Base-by-base conservation (phyloP, 2,329 filamentous ascomycete species). In the Esteya vermicola region DNA sequence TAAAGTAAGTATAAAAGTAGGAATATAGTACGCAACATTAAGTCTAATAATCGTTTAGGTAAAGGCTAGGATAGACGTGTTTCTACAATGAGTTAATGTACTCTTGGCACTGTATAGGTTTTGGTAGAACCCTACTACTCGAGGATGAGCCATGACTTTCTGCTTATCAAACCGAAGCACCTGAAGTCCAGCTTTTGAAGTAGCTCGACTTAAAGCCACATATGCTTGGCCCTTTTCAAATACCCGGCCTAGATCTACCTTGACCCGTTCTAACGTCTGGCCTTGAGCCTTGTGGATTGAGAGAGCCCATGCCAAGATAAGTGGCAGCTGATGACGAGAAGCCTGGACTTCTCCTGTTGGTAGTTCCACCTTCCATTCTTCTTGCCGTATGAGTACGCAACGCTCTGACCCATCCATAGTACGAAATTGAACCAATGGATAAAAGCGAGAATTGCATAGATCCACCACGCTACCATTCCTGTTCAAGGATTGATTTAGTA, bases 141-240 rank as follows among this genome's bases (percentile, higher is more conserved):
- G 78, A 1, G 85, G 79, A 54, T 98, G 91, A 3, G 93, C 91
- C 78, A 94, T 88, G 21, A 98, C 89, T 60, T 93, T 96, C 45
- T 65, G 72, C 48, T 85, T 82, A 52, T 95, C 83, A 52, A 98
- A 98, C 27, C 85, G 72, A 36, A 89, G 59, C 12, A 98, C 88
- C 54, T 94, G 85, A 18, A 98, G 63, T 1, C 91, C 91, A 16
- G 76, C 71, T 62, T 95, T 86, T 43, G 72, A 83, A 2, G 85
- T 93, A 13, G 91, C 91, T 59, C 91, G 83, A 65, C 85, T 93
- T 13, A 98, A 74, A 38, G 91, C 91, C 38, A 98, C 91, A 54
- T 98, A 98, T 6, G 91, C 91, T 58, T 98, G 91, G 0, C 91
- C 91, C 58, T 94, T 95, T 57, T 98, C 91, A 51, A 98, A 98